These are phyloP conservation scores for Selaginella moellendorffii DNA, from an alignment of 75 land plant species.

Conservation along the genomic window DNA sequence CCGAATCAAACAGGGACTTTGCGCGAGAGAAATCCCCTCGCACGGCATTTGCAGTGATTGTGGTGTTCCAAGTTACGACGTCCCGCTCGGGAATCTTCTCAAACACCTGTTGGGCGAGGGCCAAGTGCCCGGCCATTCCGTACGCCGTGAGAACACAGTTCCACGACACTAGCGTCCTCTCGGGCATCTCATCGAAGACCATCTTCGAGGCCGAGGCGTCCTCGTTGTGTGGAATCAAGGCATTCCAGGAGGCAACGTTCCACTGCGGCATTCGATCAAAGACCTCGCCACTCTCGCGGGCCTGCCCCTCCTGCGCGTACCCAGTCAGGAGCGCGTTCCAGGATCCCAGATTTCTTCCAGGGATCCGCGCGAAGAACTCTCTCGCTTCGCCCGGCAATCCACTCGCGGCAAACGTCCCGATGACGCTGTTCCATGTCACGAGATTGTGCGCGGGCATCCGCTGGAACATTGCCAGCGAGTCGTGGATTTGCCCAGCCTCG, in stretches of 20 bases:
- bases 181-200: neutral
- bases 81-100: neutral
- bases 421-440: neutral
- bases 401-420: neutral
- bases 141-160: neutral
- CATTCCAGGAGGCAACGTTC: neutral
- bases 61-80: neutral
- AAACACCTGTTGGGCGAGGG: neutral
- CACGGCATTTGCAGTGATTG: neutral
- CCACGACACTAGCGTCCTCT: neutral
- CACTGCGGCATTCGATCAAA: neutral
- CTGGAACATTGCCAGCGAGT: neutral
- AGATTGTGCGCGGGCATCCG: neutral
- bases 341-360: neutral
- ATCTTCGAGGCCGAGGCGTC: neutral
- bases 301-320: neutral
- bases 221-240: neutral
- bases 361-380: neutral
- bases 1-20: neutral
- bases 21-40: neutral
- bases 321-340: neutral
- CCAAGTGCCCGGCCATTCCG: neutral
- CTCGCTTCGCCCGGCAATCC: neutral
- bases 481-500: neutral
- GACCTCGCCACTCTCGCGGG: neutral